A percentile compares a stretch with the other conserved stretches of the same genome.
Conservation (phyloP, 306 rosid genomes). For the Acacia acuminata region DNA sequence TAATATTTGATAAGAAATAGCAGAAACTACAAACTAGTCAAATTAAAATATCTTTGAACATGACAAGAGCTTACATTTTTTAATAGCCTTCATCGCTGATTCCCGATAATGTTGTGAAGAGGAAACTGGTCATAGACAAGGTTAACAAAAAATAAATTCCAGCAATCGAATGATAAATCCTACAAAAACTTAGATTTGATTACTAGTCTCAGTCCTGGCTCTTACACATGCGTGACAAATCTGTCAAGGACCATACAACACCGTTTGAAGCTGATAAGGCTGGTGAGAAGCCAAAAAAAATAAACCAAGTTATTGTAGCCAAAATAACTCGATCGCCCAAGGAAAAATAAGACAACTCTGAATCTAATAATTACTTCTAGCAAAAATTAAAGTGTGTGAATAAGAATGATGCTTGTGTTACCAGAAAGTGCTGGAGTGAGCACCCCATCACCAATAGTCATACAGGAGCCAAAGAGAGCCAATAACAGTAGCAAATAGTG, state of each 20-base stretch:
- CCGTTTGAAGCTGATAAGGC: constrained; percentile 77
- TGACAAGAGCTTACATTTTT: constrained; percentile 52
- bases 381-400: background rate
- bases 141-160: constrained; percentile 17
- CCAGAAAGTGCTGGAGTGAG: constrained; percentile 90
- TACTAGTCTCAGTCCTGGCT: background rate
- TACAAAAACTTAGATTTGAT: background rate
- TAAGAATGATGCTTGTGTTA: constrained; percentile 16
- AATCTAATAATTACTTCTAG: background rate
- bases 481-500: constrained; percentile 67
- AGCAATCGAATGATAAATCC: background rate
- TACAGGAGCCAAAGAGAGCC: constrained; percentile 80
- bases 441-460: constrained; percentile 73
- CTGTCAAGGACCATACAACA: constrained; percentile 62
- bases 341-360: background rate
- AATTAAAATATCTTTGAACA: background rate
- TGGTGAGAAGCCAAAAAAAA: constrained; percentile 30
- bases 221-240: constrained; percentile 52
- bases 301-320: background rate
- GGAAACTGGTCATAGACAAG: constrained; percentile 54
- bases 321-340: background rate
- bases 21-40: background rate
- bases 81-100: constrained; percentile 41
- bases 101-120: constrained; percentile 30
- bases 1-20: background rate